Percentiles rank a stretch among this genome's conserved stretches.
These are phyloP conservation scores for Penicillium expansum DNA, from an alignment of 2,329 filamentous ascomycete genomes.

Conservation along the genomic window DNA sequence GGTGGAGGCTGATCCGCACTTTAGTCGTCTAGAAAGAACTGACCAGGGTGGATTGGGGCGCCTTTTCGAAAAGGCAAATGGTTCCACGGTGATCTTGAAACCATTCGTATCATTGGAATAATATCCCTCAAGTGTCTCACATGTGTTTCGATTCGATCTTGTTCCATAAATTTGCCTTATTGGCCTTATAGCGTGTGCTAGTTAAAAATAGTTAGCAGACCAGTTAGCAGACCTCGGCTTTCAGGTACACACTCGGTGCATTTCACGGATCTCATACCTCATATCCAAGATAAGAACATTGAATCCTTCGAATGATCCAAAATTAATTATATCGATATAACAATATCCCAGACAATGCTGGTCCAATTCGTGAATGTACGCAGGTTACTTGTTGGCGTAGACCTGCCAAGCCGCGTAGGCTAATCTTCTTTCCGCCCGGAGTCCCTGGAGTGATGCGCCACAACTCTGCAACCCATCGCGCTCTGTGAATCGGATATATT, in stretches of 20 bases:
- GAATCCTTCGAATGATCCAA: not conserved
- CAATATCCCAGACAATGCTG: not conserved
- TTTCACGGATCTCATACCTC: not conserved
- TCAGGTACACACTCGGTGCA: not conserved
- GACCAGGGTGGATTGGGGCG: not conserved
- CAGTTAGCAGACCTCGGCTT: not conserved
- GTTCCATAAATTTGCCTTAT: not conserved
- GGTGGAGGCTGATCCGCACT: conserved; percentile 25
- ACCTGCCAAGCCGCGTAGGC: conserved; percentile 6
- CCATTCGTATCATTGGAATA: not conserved
- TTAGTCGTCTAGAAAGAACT: conserved; percentile 11
- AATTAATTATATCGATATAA: not conserved
- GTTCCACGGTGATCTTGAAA: conserved; percentile 4
- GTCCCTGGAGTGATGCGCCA: not conserved
- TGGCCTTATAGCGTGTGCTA: not conserved
- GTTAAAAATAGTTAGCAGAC: no score
- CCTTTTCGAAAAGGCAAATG: conserved; percentile 2
- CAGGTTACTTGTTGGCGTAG: not conserved
- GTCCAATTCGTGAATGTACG: not conserved
- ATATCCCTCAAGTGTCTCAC: not conserved
- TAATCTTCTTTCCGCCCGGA: conserved; percentile 8
- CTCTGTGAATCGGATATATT: not conserved
- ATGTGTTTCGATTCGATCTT: not conserved
- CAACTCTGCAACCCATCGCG: not conserved
- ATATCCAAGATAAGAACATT: not conserved